phyloP scores from a whole-genome alignment of 2,329 filamentous ascomycete species.

The Colletotrichum cereale region DNA sequence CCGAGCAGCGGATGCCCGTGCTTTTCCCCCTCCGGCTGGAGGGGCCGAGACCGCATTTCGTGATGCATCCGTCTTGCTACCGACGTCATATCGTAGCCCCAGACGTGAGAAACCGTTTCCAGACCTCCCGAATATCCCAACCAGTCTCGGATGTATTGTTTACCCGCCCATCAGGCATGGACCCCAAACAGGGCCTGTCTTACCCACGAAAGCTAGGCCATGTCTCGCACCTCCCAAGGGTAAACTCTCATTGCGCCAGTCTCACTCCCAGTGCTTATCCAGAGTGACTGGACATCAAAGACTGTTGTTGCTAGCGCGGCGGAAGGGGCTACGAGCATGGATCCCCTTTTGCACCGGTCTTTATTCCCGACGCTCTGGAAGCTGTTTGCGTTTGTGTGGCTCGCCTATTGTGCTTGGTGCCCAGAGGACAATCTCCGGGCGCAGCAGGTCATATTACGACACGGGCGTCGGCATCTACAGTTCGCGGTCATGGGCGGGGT shows the following conservation, averaged over 20 bases:
- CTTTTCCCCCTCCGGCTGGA: not conserved
- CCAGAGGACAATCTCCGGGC: not conserved
- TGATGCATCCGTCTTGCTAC: conserved; percentile 13
- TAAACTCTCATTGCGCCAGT: conserved; percentile 22
- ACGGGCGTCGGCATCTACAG: not conserved
- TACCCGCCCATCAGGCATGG: not conserved
- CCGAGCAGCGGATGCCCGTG: not conserved
- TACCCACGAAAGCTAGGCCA: conserved; percentile 1
- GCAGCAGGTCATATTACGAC: conserved; percentile 6
- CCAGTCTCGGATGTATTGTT: not conserved
- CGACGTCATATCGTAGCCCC: not conserved
- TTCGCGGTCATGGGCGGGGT: not conserved
- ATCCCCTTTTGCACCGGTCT: not conserved
- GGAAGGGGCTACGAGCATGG: not conserved
- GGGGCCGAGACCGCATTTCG: conserved; percentile 14
- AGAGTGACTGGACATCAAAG: not conserved
- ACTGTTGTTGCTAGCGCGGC: not conserved
- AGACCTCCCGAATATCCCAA: not conserved
- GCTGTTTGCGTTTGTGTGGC: conserved; percentile 20
- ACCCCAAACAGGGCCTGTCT: conserved; percentile 6
- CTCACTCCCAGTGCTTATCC: conserved; percentile 18
- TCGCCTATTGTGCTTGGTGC: not conserved
- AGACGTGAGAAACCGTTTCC: conserved; percentile 7
- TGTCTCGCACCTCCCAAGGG: conserved; percentile 29
- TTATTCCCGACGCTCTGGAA: not conserved